These are phyloP conservation scores for Leccinum broughii DNA, from an alignment of 768 basidiomycete genomes.

Conservation along the genomic window DNA sequence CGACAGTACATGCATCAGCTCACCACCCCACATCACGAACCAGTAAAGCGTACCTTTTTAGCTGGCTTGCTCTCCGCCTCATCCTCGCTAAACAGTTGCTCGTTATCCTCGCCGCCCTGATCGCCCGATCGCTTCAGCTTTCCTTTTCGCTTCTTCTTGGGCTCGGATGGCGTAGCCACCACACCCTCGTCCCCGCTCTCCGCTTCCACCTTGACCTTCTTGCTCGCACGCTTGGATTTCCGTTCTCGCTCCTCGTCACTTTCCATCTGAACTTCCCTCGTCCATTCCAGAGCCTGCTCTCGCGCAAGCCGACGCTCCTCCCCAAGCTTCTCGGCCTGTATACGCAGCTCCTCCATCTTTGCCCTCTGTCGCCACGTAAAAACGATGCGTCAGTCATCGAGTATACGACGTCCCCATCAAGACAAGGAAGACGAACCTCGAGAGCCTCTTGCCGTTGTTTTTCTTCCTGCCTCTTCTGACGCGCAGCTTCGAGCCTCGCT, in stretches of 20 bases:
- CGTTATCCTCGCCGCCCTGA: conserved; percentile 58
- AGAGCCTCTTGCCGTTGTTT: conserved; percentile 59
- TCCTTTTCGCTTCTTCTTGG: conserved; percentile 78
- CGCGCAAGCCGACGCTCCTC: conserved; percentile 74
- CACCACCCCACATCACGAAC: not conserved
- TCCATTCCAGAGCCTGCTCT: conserved; percentile 82
- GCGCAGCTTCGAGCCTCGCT: conserved; percentile 73
- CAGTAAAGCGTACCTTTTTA: conserved; percentile 57
- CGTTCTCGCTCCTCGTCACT: conserved; percentile 82
- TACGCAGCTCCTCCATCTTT: conserved; percentile 62
- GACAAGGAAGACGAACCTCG: conserved; percentile 51
- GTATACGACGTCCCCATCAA: not conserved
- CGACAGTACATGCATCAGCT: not conserved
- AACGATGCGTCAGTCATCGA: not conserved
- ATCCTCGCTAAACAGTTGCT: conserved; percentile 69
- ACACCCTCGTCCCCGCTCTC: conserved; percentile 52
- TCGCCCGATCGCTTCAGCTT: conserved; percentile 60
- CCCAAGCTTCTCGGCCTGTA: conserved; percentile 75
- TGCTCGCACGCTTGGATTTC: conserved; percentile 54
- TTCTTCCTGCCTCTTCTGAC: conserved; percentile 80
- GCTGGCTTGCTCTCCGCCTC: conserved; percentile 57
- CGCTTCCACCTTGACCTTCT: conserved; percentile 51
- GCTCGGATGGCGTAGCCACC: conserved; percentile 37
- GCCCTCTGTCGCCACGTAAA: conserved; percentile 43
- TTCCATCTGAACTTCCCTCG: conserved; percentile 59